Percentiles rank a stretch among this genome's conserved stretches.
These are phyloP conservation scores for Oidium heveae DNA, from an alignment of 2,329 filamentous ascomycete genomes.

Conservation along the genomic window DNA sequence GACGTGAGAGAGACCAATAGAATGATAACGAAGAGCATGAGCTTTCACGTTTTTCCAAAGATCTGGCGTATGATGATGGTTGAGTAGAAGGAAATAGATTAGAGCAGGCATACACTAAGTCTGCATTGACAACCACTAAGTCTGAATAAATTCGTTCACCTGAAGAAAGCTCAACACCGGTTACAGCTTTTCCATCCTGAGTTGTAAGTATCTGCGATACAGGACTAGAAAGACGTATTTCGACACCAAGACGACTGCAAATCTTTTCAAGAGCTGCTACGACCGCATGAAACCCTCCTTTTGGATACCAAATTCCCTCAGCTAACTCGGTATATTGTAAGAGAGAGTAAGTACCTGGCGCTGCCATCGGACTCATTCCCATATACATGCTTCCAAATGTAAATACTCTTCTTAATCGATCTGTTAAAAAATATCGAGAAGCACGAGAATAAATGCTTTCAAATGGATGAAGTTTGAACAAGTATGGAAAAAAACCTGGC, in stretches of 20 bases:
- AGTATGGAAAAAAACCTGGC: slow-evolving; percentile 29
- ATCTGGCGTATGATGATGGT: slow-evolving; percentile 14
- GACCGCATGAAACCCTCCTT: slow-evolving; percentile 43
- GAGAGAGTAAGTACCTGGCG: slow-evolving; percentile 47
- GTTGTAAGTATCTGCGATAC: slow-evolving; percentile 29
- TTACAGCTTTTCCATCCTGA: slow-evolving; percentile 24
- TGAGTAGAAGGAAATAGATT: slow-evolving; percentile 26
- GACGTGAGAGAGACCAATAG: slow-evolving; percentile 42
- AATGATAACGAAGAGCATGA: slow-evolving; percentile 55
- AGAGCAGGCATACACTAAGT: slow-evolving; percentile 50
- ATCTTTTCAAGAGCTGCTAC: slow-evolving; percentile 37
- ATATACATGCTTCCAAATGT: slow-evolving; percentile 67
- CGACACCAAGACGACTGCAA: slow-evolving; percentile 33
- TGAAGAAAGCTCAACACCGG: slow-evolving; percentile 31
- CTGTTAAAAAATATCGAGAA: slow-evolving; percentile 41
- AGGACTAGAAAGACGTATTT: slow-evolving; percentile 32
- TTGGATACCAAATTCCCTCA: slow-evolving; percentile 54
- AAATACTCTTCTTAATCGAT: slow-evolving; percentile 42
- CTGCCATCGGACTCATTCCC: slow-evolving; percentile 57
- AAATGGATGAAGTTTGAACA: slow-evolving; percentile 40
- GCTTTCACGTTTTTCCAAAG: slow-evolving; percentile 23
- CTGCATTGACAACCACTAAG: slow-evolving; percentile 44
- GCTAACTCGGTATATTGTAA: slow-evolving; percentile 53
- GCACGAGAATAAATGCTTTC: slow-evolving; percentile 44
- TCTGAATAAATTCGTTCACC: slow-evolving; percentile 36